Percentiles rank a stretch among this genome's conserved stretches.
phyloP scores from a whole-genome alignment of 1,139 yeast genomes.

The Yamadazyma mexicana region DNA sequence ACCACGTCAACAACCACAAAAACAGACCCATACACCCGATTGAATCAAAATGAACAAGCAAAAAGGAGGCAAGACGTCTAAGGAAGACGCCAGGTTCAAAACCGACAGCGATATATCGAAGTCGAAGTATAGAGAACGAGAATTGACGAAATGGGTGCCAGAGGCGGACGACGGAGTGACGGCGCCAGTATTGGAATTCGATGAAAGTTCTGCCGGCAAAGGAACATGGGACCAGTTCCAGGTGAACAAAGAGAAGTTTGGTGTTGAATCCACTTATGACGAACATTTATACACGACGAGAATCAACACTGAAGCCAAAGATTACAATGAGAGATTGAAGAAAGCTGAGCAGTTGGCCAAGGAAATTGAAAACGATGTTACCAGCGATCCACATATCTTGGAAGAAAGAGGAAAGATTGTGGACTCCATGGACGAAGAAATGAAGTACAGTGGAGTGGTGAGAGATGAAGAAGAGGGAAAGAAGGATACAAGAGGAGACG shows the following conservation, averaged over 20 bases:
- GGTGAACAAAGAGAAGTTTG: constrained; percentile 84
- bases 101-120: constrained; percentile 82
- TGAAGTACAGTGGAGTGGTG: constrained; percentile 89
- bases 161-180: constrained; percentile 41
- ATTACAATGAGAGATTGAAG: constrained; percentile 61
- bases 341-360: constrained; percentile 78
- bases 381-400: constrained; percentile 76
- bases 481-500: constrained; percentile 50
- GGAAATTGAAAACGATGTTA: constrained; percentile 73
- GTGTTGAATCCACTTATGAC: constrained; percentile 82
- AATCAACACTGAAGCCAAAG: constrained; percentile 74
- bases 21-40: neutral
- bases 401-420: constrained; percentile 89
- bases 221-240: constrained; percentile 89
- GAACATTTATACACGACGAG: constrained; percentile 89
- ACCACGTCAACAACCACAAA: neutral
- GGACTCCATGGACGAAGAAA: constrained; percentile 94
- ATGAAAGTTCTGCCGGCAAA: constrained; percentile 30
- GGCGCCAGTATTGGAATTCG: constrained; percentile 38
- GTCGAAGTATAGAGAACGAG: constrained; percentile 57
- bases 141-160: constrained; percentile 84
- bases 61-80: constrained; percentile 14
- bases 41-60: constrained; percentile 7
- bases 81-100: constrained; percentile 45
- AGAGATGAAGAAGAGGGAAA: constrained; percentile 15